Percentiles rank a stretch among this genome's conserved stretches.
phyloP scores from a whole-genome alignment of 352 stramenopile species.

The Pythium grandisporangium region DNA sequence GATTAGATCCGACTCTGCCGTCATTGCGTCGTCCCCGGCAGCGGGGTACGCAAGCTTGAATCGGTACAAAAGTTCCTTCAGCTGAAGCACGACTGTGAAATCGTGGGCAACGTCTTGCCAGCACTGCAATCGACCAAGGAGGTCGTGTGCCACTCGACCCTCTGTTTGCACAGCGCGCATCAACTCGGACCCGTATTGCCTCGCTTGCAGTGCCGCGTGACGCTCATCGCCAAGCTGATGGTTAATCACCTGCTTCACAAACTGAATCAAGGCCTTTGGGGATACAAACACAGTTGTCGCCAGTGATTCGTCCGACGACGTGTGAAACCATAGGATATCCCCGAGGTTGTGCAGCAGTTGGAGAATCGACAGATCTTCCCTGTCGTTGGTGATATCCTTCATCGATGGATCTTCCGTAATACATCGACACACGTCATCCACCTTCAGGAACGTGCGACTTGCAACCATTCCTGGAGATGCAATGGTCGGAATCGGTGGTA shows the following conservation, averaged over 20 bases:
- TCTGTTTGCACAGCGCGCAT: neutral
- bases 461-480: too few species aligned
- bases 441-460: neutral
- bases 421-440: neutral
- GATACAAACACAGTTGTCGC: neutral
- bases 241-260: neutral
- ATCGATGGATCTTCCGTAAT: neutral
- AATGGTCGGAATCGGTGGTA: too few species aligned
- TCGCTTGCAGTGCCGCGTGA: too few species aligned
- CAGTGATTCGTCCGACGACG: neutral
- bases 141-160: neutral
- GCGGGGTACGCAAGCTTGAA: conserved; percentile 2
- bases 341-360: conserved; percentile 9
- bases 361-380: conserved; percentile 4
- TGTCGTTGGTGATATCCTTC: neutral
- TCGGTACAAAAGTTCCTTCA: conserved; percentile 6
- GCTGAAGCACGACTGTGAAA: conserved; percentile 2
- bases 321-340: conserved; percentile 13
- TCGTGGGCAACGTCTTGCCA: conserved; percentile 2
- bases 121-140: neutral
- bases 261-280: neutral
- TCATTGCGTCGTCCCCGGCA: neutral
- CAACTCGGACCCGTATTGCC: neutral
- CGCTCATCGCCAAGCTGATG: neutral
- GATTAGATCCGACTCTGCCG: neutral